Conservation (phyloP, 345 rosid genomes). For the Murraya paniculata region DNA sequence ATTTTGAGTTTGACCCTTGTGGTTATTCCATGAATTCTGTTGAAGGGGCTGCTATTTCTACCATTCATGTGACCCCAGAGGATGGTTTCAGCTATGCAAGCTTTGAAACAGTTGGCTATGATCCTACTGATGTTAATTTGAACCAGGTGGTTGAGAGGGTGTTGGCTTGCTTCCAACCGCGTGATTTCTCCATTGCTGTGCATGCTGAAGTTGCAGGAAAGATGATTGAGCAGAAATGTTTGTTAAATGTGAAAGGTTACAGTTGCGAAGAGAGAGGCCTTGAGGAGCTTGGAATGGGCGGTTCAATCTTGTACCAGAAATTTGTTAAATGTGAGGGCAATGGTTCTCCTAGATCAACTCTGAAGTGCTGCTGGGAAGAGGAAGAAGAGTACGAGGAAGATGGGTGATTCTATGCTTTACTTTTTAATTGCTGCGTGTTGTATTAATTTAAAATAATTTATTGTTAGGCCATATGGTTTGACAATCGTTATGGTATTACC, state of each 20-base stretch:
- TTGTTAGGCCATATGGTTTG: not conserved
- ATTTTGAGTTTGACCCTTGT: conserved; percentile 75
- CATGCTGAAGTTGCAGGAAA: conserved; percentile 35
- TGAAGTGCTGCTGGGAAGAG: conserved; percentile 56
- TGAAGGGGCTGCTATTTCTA: conserved; percentile 68
- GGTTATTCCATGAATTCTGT: conserved; percentile 83
- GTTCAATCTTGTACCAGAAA: conserved; percentile 54
- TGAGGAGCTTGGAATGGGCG: conserved; percentile 54
- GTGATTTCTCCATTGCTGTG: conserved; percentile 58
- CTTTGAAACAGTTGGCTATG: conserved; percentile 69
- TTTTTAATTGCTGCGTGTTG: not conserved
- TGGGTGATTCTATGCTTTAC: not conserved
- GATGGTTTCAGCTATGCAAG: conserved; percentile 85
- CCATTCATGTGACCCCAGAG: conserved; percentile 79
- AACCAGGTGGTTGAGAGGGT: conserved; percentile 51
- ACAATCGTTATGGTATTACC: not conserved
- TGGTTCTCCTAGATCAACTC: conserved; percentile 52
- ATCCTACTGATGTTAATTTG: conserved; percentile 33
- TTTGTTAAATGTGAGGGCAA: conserved; percentile 28
- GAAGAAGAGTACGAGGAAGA: conserved; percentile 45
- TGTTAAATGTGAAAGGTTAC: conserved; percentile 49
- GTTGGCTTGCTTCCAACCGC: conserved; percentile 57
- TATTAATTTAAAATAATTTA: conserved; percentile 7
- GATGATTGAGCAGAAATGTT: conserved; percentile 21
- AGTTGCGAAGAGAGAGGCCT: conserved; percentile 39